phyloP scores from a whole-genome alignment of 306 rosid species.

The Astragalus glycyphyllos region DNA sequence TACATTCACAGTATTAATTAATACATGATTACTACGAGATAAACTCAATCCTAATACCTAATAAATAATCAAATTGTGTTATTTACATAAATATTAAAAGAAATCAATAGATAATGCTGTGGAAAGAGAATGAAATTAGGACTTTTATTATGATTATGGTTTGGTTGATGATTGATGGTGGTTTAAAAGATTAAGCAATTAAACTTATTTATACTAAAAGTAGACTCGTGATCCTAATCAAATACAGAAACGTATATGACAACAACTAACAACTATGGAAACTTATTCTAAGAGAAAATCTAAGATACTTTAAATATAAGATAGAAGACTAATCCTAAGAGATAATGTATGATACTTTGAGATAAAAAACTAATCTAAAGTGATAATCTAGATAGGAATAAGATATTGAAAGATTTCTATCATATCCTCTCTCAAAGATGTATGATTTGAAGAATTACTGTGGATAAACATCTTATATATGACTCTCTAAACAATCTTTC shows the following conservation, averaged over 20 bases:
- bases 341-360: not conserved
- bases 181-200: not conserved
- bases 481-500: constrained; percentile 33
- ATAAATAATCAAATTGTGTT: too few species aligned
- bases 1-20: too few species aligned
- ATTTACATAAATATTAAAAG: too few species aligned
- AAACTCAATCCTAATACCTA: too few species aligned
- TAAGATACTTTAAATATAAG: not conserved
- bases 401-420: not conserved
- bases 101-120: too few species aligned
- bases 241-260: not conserved
- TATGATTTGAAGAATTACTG: constrained; percentile 17
- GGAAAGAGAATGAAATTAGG: not conserved
- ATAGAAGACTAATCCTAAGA: not conserved
- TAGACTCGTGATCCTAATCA: not conserved
- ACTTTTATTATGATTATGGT: not conserved
- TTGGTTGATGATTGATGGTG: constrained; percentile 9
- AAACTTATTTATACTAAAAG: not conserved
- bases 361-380: not conserved
- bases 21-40: too few species aligned
- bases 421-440: constrained; percentile 23
- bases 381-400: not conserved
- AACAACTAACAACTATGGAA: not conserved
- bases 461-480: constrained; percentile 17
- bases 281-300: constrained; percentile 4